phyloP scores from a whole-genome alignment of 345 rosid genomes.

The Zanthoxylum bungeanum region DNA sequence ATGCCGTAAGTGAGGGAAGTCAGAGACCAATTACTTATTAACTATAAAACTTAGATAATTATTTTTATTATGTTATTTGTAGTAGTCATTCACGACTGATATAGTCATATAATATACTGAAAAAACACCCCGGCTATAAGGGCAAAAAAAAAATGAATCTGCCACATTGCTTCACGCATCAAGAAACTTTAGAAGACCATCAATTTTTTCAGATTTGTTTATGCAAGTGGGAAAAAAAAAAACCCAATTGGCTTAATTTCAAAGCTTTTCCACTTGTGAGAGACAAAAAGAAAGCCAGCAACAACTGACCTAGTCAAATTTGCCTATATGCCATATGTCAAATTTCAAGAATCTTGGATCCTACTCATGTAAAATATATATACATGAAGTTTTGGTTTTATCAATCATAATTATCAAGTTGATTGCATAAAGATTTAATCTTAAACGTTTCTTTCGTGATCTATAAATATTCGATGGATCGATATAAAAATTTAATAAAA shows the following conservation, averaged over 20 bases:
- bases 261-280: background rate
- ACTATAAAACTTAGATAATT: background rate
- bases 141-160: background rate
- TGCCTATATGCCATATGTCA: background rate
- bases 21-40: constrained; percentile 20
- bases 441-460: constrained; percentile 4
- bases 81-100: constrained; percentile 5
- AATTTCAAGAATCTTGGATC: background rate
- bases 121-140: background rate
- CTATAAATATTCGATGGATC: background rate
- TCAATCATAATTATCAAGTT: background rate
- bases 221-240: background rate
- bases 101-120: background rate
- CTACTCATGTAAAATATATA: background rate
- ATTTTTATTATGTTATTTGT: background rate
- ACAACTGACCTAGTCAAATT: constrained; percentile 21
- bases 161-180: constrained; percentile 37
- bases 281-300: background rate
- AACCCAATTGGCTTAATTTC: constrained; percentile 3
- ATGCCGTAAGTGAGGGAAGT: constrained; percentile 39
- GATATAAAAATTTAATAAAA: background rate
- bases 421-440: background rate
- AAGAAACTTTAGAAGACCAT: constrained; percentile 6
- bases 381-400: background rate
- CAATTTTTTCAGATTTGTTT: background rate